These are phyloP conservation scores for Phytophthora tubulina DNA, from an alignment of 352 stramenopile species.

Conservation along the genomic window DNA sequence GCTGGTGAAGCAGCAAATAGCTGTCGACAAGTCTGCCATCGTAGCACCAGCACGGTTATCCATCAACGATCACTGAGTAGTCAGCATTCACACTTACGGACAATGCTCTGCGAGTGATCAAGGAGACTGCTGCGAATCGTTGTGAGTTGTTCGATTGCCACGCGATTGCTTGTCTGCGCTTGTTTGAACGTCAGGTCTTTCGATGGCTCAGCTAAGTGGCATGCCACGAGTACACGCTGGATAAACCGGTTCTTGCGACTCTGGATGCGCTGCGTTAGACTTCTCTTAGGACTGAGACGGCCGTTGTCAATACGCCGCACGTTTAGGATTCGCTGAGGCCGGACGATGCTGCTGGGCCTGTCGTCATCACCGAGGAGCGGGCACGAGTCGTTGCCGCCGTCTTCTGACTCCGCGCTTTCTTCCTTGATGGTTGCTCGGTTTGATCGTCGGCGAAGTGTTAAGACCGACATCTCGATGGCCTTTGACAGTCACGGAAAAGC, in stretches of 20 bases:
- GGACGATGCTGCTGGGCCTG: background rate
- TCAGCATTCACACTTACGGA: slow-evolving; percentile 43
- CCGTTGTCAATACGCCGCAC: slow-evolving; percentile 43
- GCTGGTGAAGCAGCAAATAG: slow-evolving; percentile 39
- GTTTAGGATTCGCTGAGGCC: slow-evolving; percentile 28
- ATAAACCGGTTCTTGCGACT: slow-evolving; percentile 74
- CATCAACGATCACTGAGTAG: background rate
- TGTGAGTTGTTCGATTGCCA: slow-evolving; percentile 53
- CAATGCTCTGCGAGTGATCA: slow-evolving; percentile 58
- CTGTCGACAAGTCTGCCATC: slow-evolving; percentile 42
- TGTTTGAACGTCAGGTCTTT: slow-evolving; percentile 65
- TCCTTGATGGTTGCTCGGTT: slow-evolving; percentile 5
- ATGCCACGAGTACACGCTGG: slow-evolving; percentile 66
- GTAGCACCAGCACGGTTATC: background rate
- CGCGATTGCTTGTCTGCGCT: slow-evolving; percentile 50
- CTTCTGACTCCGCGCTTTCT: slow-evolving; percentile 2
- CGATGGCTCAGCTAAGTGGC: slow-evolving; percentile 57
- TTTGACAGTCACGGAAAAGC: background rate
- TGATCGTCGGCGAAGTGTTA: slow-evolving; percentile 9
- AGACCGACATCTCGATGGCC: slow-evolving; percentile 22
- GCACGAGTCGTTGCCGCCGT: slow-evolving; percentile 25
- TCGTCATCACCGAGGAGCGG: slow-evolving; percentile 37
- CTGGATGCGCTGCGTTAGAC: slow-evolving; percentile 41
- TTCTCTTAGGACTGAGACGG: slow-evolving; percentile 20
- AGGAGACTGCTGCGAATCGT: slow-evolving; percentile 51